phyloP scores from a whole-genome alignment of 768 basidiomycete species.

The Mycena latifolia region DNA sequence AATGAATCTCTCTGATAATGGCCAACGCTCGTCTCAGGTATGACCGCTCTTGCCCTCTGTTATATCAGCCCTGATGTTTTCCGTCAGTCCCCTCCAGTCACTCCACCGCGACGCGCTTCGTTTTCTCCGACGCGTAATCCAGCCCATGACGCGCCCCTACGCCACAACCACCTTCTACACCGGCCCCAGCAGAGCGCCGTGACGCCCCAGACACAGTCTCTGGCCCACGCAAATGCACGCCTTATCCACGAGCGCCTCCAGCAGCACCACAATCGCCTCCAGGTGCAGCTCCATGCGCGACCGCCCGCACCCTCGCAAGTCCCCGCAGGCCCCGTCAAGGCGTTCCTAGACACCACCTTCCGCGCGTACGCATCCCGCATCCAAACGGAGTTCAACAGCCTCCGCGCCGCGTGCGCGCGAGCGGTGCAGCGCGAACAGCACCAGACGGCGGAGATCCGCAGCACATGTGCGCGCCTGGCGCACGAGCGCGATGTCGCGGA shows the following conservation, averaged over 20 bases:
- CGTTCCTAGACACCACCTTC: conserved; percentile 46
- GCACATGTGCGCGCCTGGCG: conserved; percentile 46
- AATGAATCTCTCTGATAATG: conserved; percentile 33
- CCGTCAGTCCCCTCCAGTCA: conserved; percentile 26
- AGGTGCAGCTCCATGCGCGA: conserved; percentile 29
- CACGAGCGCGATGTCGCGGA: conserved; percentile 50
- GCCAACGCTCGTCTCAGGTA: conserved; percentile 27
- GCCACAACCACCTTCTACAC: conserved; percentile 18
- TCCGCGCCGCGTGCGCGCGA: conserved; percentile 47
- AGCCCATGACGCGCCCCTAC: conserved; percentile 8
- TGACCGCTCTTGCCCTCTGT: too few species aligned
- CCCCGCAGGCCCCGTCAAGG: conserved; percentile 28
- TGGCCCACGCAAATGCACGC: conserved; percentile 30
- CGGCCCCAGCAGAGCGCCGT: conserved; percentile 2
- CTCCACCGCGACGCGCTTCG: conserved; percentile 19
- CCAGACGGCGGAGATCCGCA: conserved; percentile 45
- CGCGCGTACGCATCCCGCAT: conserved; percentile 45
- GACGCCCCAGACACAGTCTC: conserved; percentile 5
- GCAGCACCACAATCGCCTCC: conserved; percentile 31
- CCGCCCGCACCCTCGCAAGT: conserved; percentile 5
- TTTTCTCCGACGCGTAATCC: conserved; percentile 20
- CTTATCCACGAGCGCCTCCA: conserved; percentile 32
- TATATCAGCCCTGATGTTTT: background rate
- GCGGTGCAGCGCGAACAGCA: conserved; percentile 47
- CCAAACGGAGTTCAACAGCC: conserved; percentile 44